A percentile compares a stretch with the other conserved stretches of the same genome.
These are phyloP conservation scores for Chlorella sp. DNA, from an alignment of 139 green algal species.

Conservation along the genomic window DNA sequence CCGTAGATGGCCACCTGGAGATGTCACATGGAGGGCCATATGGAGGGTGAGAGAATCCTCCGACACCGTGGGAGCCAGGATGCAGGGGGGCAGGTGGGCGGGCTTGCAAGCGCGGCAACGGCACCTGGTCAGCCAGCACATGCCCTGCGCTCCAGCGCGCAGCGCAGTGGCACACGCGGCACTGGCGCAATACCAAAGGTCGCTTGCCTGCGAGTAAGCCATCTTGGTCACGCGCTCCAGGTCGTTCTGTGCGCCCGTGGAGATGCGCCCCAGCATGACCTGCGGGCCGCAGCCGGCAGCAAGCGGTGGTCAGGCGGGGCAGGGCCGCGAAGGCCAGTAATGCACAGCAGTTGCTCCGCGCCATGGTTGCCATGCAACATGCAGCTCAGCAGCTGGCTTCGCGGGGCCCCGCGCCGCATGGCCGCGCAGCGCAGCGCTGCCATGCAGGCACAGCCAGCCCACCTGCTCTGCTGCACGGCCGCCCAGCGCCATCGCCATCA, in stretches of 20 bases:
- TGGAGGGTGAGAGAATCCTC: no score
- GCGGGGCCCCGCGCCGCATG: no score
- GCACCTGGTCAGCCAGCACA: no score
- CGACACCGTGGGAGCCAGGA: no score
- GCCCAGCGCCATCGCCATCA: conserved; percentile 95
- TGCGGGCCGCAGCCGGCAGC: conserved; percentile 40
- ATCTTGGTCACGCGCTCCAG: conserved; percentile 97
- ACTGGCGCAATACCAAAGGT: no score
- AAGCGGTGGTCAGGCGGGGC: not conserved
- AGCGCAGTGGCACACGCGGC: no score
- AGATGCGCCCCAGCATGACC: conserved; percentile 97
- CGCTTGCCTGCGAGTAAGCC: conserved; percentile 82
- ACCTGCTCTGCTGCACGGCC: conserved; percentile 89
- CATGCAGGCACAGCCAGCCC: not conserved
- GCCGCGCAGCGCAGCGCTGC: no score
- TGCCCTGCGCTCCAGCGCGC: no score
- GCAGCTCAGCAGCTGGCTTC: not conserved
- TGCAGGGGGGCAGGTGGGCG: no score
- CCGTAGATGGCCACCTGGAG: conserved; percentile 90
- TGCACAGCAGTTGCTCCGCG: not conserved
- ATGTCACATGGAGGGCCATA: not conserved
- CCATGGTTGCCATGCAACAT: not conserved
- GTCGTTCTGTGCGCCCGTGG: conserved; percentile 98
- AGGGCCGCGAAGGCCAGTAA: not conserved
- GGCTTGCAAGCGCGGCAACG: no score